Evolutionary conservation across 768 basidiomycete species (phyloP).

Genomic region (Pisolithus orientalis): DNA sequence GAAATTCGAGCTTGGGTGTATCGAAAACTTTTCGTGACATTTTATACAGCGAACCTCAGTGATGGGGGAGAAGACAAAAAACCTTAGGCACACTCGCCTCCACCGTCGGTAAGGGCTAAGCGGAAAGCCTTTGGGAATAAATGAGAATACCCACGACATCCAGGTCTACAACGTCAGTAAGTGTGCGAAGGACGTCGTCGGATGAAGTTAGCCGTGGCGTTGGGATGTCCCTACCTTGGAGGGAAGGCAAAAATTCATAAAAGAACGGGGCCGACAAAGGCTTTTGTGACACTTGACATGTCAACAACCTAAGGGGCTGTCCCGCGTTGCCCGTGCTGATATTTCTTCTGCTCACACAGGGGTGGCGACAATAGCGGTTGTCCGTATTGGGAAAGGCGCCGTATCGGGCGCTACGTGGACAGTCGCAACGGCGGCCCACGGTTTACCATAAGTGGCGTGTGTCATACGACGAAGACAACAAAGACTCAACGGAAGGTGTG

Average conservation of each 20-base stretch:
- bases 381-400: not conserved
- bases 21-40: slow-evolving; percentile 5
- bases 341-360: slow-evolving; percentile 18
- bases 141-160: slow-evolving; percentile 15
- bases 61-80: slow-evolving; percentile 28
- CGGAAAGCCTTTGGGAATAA: slow-evolving; percentile 20
- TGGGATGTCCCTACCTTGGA: slow-evolving; percentile 17
- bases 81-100: slow-evolving; percentile 25
- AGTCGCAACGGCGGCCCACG: no score
- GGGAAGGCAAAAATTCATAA: slow-evolving; percentile 21
- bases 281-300: slow-evolving; percentile 29
- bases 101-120: slow-evolving; percentile 27
- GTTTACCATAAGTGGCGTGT: no score
- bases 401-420: not conserved
- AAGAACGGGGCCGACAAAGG: slow-evolving; percentile 23
- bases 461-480: no score
- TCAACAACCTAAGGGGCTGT: slow-evolving; percentile 20
- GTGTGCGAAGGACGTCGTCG: slow-evolving; percentile 14
- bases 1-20: slow-evolving; percentile 8
- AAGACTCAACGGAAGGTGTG: no score
- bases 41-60: slow-evolving; percentile 25
- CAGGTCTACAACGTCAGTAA: slow-evolving; percentile 21
- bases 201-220: slow-evolving; percentile 13
- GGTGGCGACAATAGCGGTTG: slow-evolving; percentile 21
- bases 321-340: not conserved